Evolutionary conservation across 2,329 filamentous ascomycete genomes (phyloP), one percentile per base, ranked within the genome.

Genomic region (Calonectria hawksworthii): DNA sequence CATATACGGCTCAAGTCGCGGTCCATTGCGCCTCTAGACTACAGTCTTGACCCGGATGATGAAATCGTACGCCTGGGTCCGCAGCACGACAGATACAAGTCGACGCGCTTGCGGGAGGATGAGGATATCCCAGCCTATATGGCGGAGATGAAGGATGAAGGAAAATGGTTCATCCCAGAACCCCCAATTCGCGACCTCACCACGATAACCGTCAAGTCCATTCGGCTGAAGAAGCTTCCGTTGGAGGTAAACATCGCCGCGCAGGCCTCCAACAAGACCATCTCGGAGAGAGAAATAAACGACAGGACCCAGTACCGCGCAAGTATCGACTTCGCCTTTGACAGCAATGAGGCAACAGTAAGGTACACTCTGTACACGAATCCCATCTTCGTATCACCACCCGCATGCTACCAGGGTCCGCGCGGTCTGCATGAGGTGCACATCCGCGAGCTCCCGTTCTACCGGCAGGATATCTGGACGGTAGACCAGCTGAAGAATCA

Each of bases 321-420:
- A 16, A 74, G 38, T 26, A 72, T 74, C 8, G 63, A 66, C 32
- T 74, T 74, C 23, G 66, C 50, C 8, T 71, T 74, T 18, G 72
- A 71, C 52, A 36, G 65, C 26, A 74, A 51, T 30, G 61, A 66
- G 16, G 66, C 54, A 9, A 61, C 71, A 3, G 64, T 74, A 10
- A 72, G 32, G 8, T 72, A 56, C 26, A 54, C 64, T 3, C 73
- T 74, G 6, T 63, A 68, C 16, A 65, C 64, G 13, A 74, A 68
- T 34, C 73, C 73, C 14, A 34, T 69, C 5, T 74, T 74, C 26
- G 54, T 68, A 36, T 32, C 73, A 11, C 38, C 71, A 5, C 69
- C 73, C 6, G 18, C 41, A 0, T 74, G 73, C n/a, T 38, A 54
- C 26, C 54, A 30, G 30, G 73, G 69, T 0, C 63, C 59, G 28